Evolutionary conservation across 768 basidiomycete species (phyloP), one percentile per base, ranked within the genome.

Genomic region (Artomyces pyxidatus): DNA sequence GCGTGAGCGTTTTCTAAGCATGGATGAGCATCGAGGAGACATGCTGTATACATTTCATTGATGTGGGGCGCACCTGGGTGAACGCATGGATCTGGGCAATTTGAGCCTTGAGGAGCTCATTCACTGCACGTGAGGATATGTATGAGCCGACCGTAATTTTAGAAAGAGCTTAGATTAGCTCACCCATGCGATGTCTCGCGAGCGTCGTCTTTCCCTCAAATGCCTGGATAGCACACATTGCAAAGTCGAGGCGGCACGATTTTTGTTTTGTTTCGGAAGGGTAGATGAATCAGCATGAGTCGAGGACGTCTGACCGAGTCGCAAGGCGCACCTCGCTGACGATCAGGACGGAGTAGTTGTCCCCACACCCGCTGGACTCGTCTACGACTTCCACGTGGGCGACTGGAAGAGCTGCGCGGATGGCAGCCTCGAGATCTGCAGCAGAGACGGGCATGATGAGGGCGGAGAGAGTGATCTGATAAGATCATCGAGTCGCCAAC

Each of bases 41-140:
- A 10, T 1, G 29, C 25, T 37, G 41, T 27, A 42, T 25, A 48
- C 25, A 48, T 19, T 37, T 21, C 29, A 22, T n/a, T 32, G 28
- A 26, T 45, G 42, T 21, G 12, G 26, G 43, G 10, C 67, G 45
- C 55, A 88, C 89, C 80, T 92, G 88, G 12, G 88, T 88, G 65
- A 92, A 92, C 4, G 89, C 88, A 58, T 92, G 88, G 76, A 92
- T 82, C 49, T 83, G 77, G 0, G 83, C 71, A 49, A 92, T 89
- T 57, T 89, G 72, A 2, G 67, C 68, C 67, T 86, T 90, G 59
- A 92, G 62, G 8, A 82, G 59, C 21, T 88, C 82, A 58, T 91
- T 90, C 50, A 92, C 88, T 91, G 52, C 3, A 45, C 21, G 44
- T 37, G 41, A 16, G 12, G 46, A 47, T 6, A 2, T 14, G 16